Base-by-base conservation (phyloP, 2,329 filamentous ascomycete genomes). In the Colletotrichum zoysiae region DNA sequence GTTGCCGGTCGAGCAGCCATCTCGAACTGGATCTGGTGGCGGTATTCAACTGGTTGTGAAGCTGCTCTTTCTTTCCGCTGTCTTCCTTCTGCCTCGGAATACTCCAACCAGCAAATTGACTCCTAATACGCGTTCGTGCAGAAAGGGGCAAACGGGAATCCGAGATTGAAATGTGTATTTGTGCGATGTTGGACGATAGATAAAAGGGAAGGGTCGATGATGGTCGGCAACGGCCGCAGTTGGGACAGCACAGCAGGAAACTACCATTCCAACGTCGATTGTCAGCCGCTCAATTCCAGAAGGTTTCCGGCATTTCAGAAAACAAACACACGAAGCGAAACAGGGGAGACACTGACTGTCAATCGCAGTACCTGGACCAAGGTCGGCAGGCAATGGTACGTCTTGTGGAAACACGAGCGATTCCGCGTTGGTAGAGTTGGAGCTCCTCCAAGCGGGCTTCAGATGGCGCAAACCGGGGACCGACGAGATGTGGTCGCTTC, bases 1-100 rank as follows among this genome's bases (percentile, higher is more conserved):
- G 85, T 87, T n/a, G 82, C 80, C 50, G 85, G 85, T 70, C 84
- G 81, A 44, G 81, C 79, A 64, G 86, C 79, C 86, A 88, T 88
- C 11, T 50, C 64, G 55, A 50, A 30, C 20, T 40, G 23, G 30
- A 26, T 11, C 48, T 16, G 38, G 40, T 46, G 48, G 23, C 51
- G 50, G 20, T 35, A 18, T 55, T 35, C 38, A 7, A 64, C 9
- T 35, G 40, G 50, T 12, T 50, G 40, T 33, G 51, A n/a, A n/a
- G 46, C 46, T 42, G 23, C 40, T 12, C 33, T 40, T 20, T 42
- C 50, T 46, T 56, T 23, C 16, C 33, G 18, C 50, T 46, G 38
- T 12, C 30, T 62, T 64, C 33, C 50, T 30, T 40, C 50, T 53
- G 48, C 35, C 33, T 40, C 51, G 33, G 14, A 53, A 38, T 14